Percentiles rank a stretch among this genome's conserved stretches.
Conservation (phyloP, 495 filamentous ascomycete species). For the Massariosphaeria phaeospora region DNA sequence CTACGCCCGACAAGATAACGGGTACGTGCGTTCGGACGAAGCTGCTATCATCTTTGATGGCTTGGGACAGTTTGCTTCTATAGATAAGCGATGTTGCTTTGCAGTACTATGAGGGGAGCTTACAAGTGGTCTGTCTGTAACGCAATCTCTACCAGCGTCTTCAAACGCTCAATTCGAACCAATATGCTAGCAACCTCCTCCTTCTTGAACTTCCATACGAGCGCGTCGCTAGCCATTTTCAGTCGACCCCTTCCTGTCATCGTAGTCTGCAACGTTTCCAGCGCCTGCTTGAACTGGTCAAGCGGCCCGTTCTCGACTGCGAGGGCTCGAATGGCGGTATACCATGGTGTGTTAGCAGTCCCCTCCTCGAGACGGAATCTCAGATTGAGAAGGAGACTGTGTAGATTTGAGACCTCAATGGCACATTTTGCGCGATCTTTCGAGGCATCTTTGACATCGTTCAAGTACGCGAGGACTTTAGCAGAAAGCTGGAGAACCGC, state of each 20-base stretch:
- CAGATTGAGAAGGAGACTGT: conserved; percentile 33
- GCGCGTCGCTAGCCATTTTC: conserved; percentile 23
- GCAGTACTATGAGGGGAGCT: conserved; percentile 3
- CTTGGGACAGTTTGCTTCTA: not conserved
- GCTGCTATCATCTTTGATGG: not conserved
- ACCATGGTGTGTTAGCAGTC: conserved; percentile 25
- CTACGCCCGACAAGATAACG: not conserved
- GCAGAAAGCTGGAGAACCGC: not conserved
- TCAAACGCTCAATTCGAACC: conserved; percentile 34
- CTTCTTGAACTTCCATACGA: conserved; percentile 36
- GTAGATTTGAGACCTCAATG: conserved; percentile 29
- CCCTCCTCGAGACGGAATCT: conserved; percentile 30
- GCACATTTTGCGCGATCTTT: conserved; percentile 32
- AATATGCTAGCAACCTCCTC: conserved; percentile 33
- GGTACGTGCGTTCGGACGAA: no score
- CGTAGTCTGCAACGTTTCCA: conserved; percentile 32
- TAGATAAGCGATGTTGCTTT: not conserved
- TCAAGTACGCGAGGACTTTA: not conserved
- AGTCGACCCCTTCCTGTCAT: conserved; percentile 15
- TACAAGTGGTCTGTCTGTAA: conserved; percentile 38
- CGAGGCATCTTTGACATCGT: conserved; percentile 23
- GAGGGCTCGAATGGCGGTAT: conserved; percentile 29
- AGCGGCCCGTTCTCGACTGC: conserved; percentile 31
- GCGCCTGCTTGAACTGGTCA: conserved; percentile 29
- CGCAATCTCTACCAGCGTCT: conserved; percentile 30